Evolutionary conservation across 345 rosid genomes (phyloP).

Genomic region (Salix caprea): DNA sequence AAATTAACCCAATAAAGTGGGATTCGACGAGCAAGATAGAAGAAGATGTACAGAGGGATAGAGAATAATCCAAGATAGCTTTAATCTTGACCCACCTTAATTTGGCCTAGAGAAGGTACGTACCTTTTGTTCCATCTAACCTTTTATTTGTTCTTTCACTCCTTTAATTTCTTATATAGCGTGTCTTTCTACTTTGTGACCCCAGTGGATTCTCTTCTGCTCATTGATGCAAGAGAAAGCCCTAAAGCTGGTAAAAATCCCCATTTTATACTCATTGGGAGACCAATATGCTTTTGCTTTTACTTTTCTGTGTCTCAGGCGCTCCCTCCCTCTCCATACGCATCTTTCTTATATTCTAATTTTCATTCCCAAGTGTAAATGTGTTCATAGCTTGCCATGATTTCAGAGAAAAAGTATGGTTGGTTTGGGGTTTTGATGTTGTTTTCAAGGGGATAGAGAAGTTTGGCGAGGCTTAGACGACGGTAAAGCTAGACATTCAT

Average conservation of each 20-base stretch:
- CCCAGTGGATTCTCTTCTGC: slow-evolving; percentile 17
- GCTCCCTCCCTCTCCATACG: neutral
- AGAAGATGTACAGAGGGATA: neutral
- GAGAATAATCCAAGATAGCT: neutral
- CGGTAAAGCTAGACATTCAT: neutral
- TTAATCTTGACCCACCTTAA: neutral
- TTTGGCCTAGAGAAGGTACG: neutral
- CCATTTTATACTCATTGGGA: slow-evolving; percentile 4
- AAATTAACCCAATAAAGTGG: too few relatives aligned
- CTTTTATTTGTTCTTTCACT: neutral
- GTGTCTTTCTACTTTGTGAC: neutral
- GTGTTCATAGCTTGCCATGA: neutral
- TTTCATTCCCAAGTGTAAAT: too few relatives aligned
- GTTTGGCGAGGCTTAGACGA: neutral
- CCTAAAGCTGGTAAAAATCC: slow-evolving; percentile 8
- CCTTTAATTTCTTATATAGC: neutral
- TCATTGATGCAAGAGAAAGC: slow-evolving; percentile 36
- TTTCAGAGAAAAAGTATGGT: too few relatives aligned
- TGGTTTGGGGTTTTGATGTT: neutral
- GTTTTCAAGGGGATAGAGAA: neutral
- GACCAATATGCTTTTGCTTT: slow-evolving; percentile 17
- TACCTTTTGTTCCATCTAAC: neutral
- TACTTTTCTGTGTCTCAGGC: neutral
- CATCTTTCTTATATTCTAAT: neutral
- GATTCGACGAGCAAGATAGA: too few relatives aligned